Evolutionary conservation across 139 green algal species (phyloP), one percentile per base, ranked within the genome.

Genomic region (Astrephomene gubernaculifera): DNA sequence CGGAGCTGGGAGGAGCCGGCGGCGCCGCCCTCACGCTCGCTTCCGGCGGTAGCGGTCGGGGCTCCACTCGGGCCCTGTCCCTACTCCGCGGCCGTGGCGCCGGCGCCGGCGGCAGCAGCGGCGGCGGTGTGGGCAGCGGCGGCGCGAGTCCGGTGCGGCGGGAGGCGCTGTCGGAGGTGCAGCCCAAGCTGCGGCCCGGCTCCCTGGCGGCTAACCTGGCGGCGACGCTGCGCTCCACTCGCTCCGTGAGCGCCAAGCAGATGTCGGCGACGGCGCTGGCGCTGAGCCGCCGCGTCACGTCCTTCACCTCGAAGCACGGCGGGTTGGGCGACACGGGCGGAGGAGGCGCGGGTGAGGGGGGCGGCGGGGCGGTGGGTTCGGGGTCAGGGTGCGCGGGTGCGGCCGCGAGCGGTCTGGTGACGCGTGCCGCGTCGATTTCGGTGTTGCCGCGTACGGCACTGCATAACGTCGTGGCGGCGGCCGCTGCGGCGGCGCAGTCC

Each of bases 241-340:
- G 71, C 44, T 80, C 71, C 38, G 60, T n/a, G 38, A 73, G 60
- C 76, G 60, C 76, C 60, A 83, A 83, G 60, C 76, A 83, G 17
- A 41, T 83, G 76, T 45, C 76, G 60, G 60, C 76, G 2, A 60
- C 76, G 24, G 76, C 60, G 12, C 60, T 60, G 38, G 76, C 76
- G 41, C 39, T 83, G 21, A 52, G 76, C 57, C 76, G 60, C 29
- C 76, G 60, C 21, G 76, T 83, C 1, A 44, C 60, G 12, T 83
- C 76, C 41, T 83, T 83, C 76, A 71, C 38, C 39, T 22, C 41
- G 19, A n/a, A n/a, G n/a, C n/a, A n/a, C n/a, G n/a, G n/a, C n/a
- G n/a, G n/a, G n/a, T n/a, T n/a, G n/a, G n/a, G 14, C 49, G 49
- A 25, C 49, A 57, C 49, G 14, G 14, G 49, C 49, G 49, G 49